Evolutionary conservation across 2,329 filamentous ascomycete genomes (phyloP), one percentile per base, ranked within the genome.

Genomic region (Clonostachys sp.): DNA sequence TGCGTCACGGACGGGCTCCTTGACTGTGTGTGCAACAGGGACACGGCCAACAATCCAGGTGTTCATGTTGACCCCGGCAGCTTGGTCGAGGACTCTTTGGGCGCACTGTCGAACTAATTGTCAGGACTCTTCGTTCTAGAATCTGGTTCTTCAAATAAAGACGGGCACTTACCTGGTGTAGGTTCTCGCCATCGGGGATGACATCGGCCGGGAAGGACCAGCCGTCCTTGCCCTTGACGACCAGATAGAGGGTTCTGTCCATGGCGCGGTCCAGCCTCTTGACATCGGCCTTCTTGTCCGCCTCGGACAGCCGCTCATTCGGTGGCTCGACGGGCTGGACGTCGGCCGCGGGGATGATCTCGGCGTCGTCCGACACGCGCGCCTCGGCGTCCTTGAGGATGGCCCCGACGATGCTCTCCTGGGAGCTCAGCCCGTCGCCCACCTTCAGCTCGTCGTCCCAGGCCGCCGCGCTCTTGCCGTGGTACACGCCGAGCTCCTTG

Each of bases 51-150:
- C 88, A 57, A 97, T 82, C 91, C 94, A 99, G 47, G 91, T 96
- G 74, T 97, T 97, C 91, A 99, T 97, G 77, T 99, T 95, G 51
- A 88, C 72, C 49, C 94, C 94, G 10, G 86, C 91, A 5, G 89
- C 76, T 58, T 89, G 78, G 45, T 85, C 75, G 20, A 97, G 76
- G 47, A 91, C 83, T 50, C 91, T 81, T 62, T 90, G 81, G 36
- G 92, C 91, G 41, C 89, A 85, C 94, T 99, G 57, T 52, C 10
- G 12, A 14, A 17, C 38, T 39, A 20, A 5, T n/a, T 39, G 24
- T 30, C 24, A 30, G 9, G 3, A 10, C 24, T 30, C 24, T 30
- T 30, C 24, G 10, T 30, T 30, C 24, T 30, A n/a, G n/a, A n/a
- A n/a, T n/a, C n/a, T 16, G 17, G 16, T 43, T 34, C 34, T 41